Conservation (phyloP, 2,329 filamentous ascomycete species). For the Ophiostoma pallidulum region DNA sequence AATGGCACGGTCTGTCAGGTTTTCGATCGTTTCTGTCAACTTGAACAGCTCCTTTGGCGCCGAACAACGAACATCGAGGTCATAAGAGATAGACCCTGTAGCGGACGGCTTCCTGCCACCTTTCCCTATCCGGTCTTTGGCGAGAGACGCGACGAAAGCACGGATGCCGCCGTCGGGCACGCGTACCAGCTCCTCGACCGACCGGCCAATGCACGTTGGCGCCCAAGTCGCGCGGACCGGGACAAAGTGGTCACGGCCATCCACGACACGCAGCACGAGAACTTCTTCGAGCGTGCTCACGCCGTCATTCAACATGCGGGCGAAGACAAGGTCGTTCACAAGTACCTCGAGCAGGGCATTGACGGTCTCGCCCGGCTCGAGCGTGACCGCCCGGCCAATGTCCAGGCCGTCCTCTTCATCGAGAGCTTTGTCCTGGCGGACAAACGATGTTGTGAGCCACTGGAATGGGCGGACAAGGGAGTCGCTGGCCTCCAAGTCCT, state of each 20-base stretch:
- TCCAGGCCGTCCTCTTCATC: conserved; percentile 31
- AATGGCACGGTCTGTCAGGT: conserved; percentile 43
- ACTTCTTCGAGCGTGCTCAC: conserved; percentile 67
- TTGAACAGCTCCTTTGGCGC: conserved; percentile 84
- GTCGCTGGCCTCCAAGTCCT: conserved; percentile 27
- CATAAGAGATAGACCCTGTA: conserved; percentile 41
- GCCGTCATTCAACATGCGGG: conserved; percentile 63
- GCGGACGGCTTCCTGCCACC: conserved; percentile 17
- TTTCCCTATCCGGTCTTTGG: conserved; percentile 21
- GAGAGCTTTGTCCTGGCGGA: conserved; percentile 32
- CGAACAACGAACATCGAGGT: conserved; percentile 58
- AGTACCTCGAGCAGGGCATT: conserved; percentile 59
- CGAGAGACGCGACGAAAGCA: conserved; percentile 30
- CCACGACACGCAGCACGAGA: conserved; percentile 70
- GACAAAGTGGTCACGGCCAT: conserved; percentile 87
- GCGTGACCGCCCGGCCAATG: conserved; percentile 45
- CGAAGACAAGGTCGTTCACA: conserved; percentile 53
- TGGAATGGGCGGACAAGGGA: conserved; percentile 30
- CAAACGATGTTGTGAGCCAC: conserved; percentile 66
- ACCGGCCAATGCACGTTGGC: conserved; percentile 72
- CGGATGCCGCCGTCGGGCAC: conserved; percentile 75
- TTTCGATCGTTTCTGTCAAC: conserved; percentile 69
- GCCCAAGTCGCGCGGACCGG: conserved; percentile 70
- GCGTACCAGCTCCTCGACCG: conserved; percentile 78
- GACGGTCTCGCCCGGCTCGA: conserved; percentile 78